A percentile compares a stretch with the other conserved stretches of the same genome.
These are phyloP conservation scores for Chlorophyllum brunneum DNA, from an alignment of 768 basidiomycete species.

Conservation along the genomic window DNA sequence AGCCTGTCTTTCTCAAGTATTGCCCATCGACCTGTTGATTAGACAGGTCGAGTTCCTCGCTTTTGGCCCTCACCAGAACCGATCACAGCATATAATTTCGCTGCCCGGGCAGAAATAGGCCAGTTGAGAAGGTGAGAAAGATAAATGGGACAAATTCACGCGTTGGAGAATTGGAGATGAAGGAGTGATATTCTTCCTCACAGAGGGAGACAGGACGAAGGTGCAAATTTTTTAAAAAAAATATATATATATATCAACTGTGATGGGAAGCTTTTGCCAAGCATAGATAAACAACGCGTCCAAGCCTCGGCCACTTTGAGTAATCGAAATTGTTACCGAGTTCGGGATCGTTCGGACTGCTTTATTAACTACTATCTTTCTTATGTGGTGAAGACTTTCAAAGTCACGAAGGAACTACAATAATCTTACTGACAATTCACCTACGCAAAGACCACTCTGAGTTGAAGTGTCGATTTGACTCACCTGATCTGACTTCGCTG, in stretches of 20 bases:
- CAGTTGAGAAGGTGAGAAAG: slow-evolving; percentile 22
- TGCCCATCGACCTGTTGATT: slow-evolving; percentile 55
- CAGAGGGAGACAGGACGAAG: not conserved
- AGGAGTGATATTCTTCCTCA: not conserved
- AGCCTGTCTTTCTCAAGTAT: slow-evolving; percentile 30
- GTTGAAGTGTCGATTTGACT: too few relatives aligned
- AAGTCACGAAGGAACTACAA: too few relatives aligned
- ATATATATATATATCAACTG: slow-evolving; percentile 3
- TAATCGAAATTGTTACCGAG: too few relatives aligned
- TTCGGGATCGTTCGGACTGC: too few relatives aligned
- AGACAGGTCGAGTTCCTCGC: slow-evolving; percentile 42
- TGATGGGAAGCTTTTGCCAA: slow-evolving; percentile 11
- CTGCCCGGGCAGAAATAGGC: slow-evolving; percentile 82
- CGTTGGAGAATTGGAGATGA: not conserved
- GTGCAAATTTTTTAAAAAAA: not conserved
- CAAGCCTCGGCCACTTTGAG: not conserved
- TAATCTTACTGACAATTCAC: too few relatives aligned
- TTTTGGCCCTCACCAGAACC: slow-evolving; percentile 84
- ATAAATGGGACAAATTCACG: not conserved
- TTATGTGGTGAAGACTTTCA: too few relatives aligned
- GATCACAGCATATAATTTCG: slow-evolving; percentile 59
- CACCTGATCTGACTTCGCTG: too few relatives aligned
- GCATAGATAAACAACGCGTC: slow-evolving; percentile 21
- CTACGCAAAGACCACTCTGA: too few relatives aligned
- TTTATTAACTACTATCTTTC: too few relatives aligned